Percentiles rank a stretch among this genome's conserved stretches.
These are phyloP conservation scores for Beauveria asiatica DNA, from an alignment of 2,329 filamentous ascomycete genomes.

Conservation along the genomic window DNA sequence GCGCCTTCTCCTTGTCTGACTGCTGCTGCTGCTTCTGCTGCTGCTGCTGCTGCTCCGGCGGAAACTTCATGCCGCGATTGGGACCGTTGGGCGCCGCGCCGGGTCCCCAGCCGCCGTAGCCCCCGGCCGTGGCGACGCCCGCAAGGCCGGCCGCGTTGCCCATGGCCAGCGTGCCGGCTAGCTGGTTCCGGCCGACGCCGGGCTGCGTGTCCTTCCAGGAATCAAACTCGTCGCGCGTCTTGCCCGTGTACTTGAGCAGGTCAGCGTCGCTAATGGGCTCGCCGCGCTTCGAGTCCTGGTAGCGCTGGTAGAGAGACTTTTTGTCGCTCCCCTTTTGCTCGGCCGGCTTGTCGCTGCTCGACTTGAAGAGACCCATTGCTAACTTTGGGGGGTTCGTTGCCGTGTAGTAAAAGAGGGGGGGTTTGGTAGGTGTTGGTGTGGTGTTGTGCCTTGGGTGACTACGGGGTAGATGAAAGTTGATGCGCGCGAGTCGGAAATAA, in stretches of 20 bases:
- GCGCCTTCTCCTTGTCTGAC: slow-evolving; percentile 5
- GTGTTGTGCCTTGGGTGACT: too few relatives aligned
- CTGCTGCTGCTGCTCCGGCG: slow-evolving; percentile 16
- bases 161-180: slow-evolving; percentile 24
- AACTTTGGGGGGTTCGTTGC: not conserved
- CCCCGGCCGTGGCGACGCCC: slow-evolving; percentile 21
- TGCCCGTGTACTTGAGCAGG: slow-evolving; percentile 33
- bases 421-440: too few relatives aligned
- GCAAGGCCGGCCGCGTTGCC: slow-evolving; percentile 25
- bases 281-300: slow-evolving; percentile 24
- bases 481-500: too few relatives aligned
- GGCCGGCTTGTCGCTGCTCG: slow-evolving; percentile 5
- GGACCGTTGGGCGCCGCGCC: slow-evolving; percentile 19
- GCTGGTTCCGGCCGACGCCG: slow-evolving; percentile 32
- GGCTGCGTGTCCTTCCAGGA: slow-evolving; percentile 23
- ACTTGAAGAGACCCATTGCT: slow-evolving; percentile 8
- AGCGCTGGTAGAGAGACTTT: slow-evolving; percentile 24
- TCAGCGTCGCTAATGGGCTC: slow-evolving; percentile 29
- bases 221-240: slow-evolving; percentile 20
- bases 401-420: not conserved
- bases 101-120: slow-evolving; percentile 28
- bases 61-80: slow-evolving; percentile 28
- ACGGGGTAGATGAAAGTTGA: too few relatives aligned
- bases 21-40: not conserved
- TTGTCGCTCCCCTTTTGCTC: slow-evolving; percentile 13